Conservation (phyloP, 352 stramenopile species). For the Phytophthora hybrid region DNA sequence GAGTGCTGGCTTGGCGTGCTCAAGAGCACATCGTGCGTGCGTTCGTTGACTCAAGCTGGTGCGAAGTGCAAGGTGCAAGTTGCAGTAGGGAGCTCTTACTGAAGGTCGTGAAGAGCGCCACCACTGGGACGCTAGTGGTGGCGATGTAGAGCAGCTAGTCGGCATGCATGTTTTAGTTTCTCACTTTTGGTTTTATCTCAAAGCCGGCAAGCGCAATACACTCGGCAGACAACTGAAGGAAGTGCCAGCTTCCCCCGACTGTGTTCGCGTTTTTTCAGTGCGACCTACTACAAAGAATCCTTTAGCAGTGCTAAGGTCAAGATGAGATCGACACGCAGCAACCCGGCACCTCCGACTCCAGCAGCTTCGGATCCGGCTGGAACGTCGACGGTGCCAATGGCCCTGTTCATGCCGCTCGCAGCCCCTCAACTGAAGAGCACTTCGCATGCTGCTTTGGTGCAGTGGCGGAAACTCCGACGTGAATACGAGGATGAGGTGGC, state of each 20-base stretch:
- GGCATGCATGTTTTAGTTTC: slow-evolving; percentile 15
- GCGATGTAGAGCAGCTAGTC: slow-evolving; percentile 12
- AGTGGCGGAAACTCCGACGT: slow-evolving; percentile 10
- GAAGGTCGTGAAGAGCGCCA: not conserved
- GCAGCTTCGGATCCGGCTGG: not conserved
- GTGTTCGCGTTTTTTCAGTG: slow-evolving; percentile 5
- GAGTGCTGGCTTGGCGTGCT: not conserved
- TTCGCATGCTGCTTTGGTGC: slow-evolving; percentile 6
- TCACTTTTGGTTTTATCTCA: slow-evolving; percentile 7
- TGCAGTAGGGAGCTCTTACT: slow-evolving; percentile 2
- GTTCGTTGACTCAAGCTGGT: slow-evolving; percentile 2
- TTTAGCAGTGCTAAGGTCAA: slow-evolving; percentile 17
- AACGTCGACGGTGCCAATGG: slow-evolving; percentile 8
- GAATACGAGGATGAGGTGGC: slow-evolving; percentile 17
- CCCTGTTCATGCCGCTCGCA: slow-evolving; percentile 17
- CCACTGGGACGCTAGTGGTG: slow-evolving; percentile 16
- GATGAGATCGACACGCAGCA: not conserved
- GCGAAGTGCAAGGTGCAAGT: not conserved
- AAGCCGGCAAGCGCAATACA: slow-evolving; percentile 15
- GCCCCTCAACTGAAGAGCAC: slow-evolving; percentile 22
- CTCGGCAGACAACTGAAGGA: slow-evolving; percentile 2
- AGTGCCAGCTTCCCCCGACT: slow-evolving; percentile 15
- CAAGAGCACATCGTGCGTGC: not conserved
- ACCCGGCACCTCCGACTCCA: not conserved
- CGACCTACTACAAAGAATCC: slow-evolving; percentile 12